Evolutionary conservation across 2,329 filamentous ascomycete genomes (phyloP), one percentile per base, ranked within the genome.

Genomic region (Davidsoniella australis): DNA sequence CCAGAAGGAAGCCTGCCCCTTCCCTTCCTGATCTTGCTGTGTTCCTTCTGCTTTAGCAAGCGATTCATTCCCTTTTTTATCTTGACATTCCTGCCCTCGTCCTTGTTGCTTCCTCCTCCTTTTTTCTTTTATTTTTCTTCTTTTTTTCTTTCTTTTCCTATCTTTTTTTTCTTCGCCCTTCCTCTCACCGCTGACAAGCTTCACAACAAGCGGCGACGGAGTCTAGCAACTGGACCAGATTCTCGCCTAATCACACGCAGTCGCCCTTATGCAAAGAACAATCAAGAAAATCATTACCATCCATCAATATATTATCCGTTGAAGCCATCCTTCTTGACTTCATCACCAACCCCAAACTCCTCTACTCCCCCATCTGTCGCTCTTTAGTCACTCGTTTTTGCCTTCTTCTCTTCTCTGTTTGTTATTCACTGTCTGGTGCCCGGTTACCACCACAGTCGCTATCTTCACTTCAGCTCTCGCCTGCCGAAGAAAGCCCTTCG

Each of bases 161-260:
- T 29, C 29, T n/a, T 26, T 42, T 5, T 26, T 14, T 17, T n/a
- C 38, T 43, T 42, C 36, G n/a, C 33, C 41, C 16, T n/a, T 37
- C 29, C 33, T n/a, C 9, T 44, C 41, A 36, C 47, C 41, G 36
- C 47, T 41, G 26, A 40, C 47, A 41, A 49, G 47, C 47, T 44
- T 49, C 47, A 49, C 47, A 45, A 29, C 47, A 49, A 45, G 47
- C 41, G 47, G 47, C 47, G 47, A 49, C 41, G 33, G 47, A 44
- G 47, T 49, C 47, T 44, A 48, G 16, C 40, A 41, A 36, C 26
- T 41, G 47, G 47, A 42, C 42, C 39, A 48, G 47, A 48, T 48
- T 36, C 16, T 43, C 26, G 47, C 47, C 47, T 43, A 48, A 43
- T 48, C 16, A 14, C 29, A 23, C 40, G 17, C 33, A 36, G 23